These are phyloP conservation scores for Plasmodium coatneyi DNA, from an alignment of 169 alveolate genomes.

Conservation along the genomic window DNA sequence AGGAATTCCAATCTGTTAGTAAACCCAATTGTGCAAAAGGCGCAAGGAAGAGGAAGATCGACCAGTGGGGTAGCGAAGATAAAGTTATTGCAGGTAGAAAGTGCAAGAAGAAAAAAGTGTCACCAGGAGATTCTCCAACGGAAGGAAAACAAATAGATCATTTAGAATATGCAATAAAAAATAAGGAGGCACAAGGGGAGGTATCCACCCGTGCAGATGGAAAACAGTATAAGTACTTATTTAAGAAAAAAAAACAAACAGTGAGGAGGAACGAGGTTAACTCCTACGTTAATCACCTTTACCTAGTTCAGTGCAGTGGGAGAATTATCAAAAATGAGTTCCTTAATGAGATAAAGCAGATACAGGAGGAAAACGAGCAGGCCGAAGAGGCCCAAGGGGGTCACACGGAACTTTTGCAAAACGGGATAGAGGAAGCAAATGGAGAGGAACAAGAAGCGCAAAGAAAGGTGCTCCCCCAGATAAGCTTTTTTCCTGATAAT, in stretches of 20 bases:
- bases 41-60: not conserved
- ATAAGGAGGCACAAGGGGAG: not conserved
- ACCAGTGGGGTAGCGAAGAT: not conserved
- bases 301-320: constrained; percentile 71
- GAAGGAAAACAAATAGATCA: not conserved
- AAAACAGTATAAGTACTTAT: constrained; percentile 38
- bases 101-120: not conserved
- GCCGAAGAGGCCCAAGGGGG: not conserved
- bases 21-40: not conserved
- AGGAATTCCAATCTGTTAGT: not conserved
- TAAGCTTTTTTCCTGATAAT: not conserved
- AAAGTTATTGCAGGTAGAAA: not conserved
- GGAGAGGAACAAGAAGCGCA: not conserved
- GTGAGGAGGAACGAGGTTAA: not conserved
- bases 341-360: constrained; percentile 41
- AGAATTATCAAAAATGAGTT: constrained; percentile 62
- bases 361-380: constrained; percentile 9
- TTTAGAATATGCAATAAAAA: not conserved
- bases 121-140: not conserved
- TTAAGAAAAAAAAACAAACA: constrained; percentile 13
- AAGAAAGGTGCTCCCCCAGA: not conserved
- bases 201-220: not conserved
- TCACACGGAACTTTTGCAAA: not conserved
- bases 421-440: not conserved
- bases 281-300: constrained; percentile 11